Percentiles rank a stretch among this genome's conserved stretches.
phyloP scores from a whole-genome alignment of 306 rosid genomes.

The Rosa rugosa region DNA sequence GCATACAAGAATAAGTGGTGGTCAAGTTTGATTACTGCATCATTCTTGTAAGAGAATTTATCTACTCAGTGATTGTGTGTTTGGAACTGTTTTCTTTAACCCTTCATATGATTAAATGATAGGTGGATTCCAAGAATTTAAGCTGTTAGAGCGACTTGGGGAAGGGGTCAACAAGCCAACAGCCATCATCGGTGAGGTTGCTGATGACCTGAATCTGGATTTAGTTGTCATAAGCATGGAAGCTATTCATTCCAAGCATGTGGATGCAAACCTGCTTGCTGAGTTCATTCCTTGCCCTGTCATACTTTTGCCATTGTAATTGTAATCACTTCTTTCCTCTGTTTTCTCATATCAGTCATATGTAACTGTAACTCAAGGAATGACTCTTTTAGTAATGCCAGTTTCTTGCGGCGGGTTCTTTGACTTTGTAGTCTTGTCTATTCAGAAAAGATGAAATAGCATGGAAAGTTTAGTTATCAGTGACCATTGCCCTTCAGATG shows the following conservation, averaged over 20 bases:
- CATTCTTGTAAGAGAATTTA: neutral
- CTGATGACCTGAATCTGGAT: conserved; percentile 88
- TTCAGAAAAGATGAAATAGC: neutral
- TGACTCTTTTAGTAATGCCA: neutral
- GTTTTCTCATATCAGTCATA: no score
- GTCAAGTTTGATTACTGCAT: neutral
- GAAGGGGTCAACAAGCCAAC: conserved; percentile 83
- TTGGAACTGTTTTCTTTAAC: neutral
- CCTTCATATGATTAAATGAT: conserved; percentile 13
- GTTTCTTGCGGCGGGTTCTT: neutral
- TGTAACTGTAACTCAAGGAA: conserved; percentile 7
- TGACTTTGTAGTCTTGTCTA: neutral
- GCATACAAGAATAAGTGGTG: neutral
- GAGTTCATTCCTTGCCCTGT: conserved; percentile 95
- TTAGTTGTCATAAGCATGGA: conserved; percentile 93
- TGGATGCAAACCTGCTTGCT: conserved; percentile 91
- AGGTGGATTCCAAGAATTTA: conserved; percentile 85
- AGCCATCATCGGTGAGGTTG: conserved; percentile 87
- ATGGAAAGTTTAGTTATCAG: neutral
- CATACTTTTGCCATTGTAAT: conserved; percentile 75
- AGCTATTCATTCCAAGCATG: conserved; percentile 90
- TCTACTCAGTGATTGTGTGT: conserved; percentile 6
- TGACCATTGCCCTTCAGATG: neutral
- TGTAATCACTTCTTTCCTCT: conserved; percentile 2
- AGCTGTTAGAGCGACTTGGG: conserved; percentile 74